These are phyloP conservation scores for Scheffersomyces quercinus DNA, from an alignment of 1,139 yeast species.

Conservation along the genomic window DNA sequence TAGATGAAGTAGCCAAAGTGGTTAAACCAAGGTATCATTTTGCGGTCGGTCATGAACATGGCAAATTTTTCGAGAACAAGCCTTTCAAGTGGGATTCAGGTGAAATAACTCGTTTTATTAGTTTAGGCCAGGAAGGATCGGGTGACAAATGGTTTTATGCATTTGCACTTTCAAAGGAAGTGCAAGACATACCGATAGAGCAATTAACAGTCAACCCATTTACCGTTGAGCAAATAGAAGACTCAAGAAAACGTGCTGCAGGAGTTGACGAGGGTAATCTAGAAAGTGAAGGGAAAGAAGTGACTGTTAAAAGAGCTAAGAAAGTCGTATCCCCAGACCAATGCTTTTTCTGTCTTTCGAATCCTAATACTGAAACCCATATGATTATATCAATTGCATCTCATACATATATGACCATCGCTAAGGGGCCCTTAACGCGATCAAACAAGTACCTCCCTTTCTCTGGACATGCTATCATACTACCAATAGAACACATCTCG, in stretches of 20 bases:
- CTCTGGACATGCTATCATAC: slow-evolving; percentile 80
- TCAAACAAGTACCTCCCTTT: slow-evolving; percentile 48
- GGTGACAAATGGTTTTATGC: slow-evolving; percentile 75
- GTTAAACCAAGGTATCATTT: slow-evolving; percentile 67
- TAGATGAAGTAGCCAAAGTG: slow-evolving; percentile 48
- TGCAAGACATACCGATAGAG: slow-evolving; percentile 8
- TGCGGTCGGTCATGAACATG: slow-evolving; percentile 50
- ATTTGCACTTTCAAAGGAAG: slow-evolving; percentile 39
- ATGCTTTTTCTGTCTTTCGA: slow-evolving; percentile 85
- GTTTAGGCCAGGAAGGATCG: slow-evolving; percentile 59
- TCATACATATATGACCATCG: slow-evolving; percentile 68
- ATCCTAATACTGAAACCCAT: slow-evolving; percentile 76
- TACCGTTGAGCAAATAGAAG: slow-evolving; percentile 2
- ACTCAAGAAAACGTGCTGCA: not conserved
- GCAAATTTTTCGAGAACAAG: slow-evolving; percentile 53
- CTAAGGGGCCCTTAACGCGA: slow-evolving; percentile 81
- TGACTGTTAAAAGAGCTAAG: slow-evolving; percentile 17
- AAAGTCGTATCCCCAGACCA: slow-evolving; percentile 51
- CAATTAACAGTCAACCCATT: slow-evolving; percentile 42
- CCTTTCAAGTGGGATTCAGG: slow-evolving; percentile 60
- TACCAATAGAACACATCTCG: slow-evolving; percentile 79
- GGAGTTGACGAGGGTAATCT: not conserved
- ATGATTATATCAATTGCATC: slow-evolving; percentile 78
- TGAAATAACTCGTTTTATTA: slow-evolving; percentile 57
- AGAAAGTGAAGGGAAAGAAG: slow-evolving; percentile 8